Evolutionary conservation across 768 basidiomycete genomes (phyloP), one percentile per base, ranked within the genome.

Genomic region (Russula sp.): DNA sequence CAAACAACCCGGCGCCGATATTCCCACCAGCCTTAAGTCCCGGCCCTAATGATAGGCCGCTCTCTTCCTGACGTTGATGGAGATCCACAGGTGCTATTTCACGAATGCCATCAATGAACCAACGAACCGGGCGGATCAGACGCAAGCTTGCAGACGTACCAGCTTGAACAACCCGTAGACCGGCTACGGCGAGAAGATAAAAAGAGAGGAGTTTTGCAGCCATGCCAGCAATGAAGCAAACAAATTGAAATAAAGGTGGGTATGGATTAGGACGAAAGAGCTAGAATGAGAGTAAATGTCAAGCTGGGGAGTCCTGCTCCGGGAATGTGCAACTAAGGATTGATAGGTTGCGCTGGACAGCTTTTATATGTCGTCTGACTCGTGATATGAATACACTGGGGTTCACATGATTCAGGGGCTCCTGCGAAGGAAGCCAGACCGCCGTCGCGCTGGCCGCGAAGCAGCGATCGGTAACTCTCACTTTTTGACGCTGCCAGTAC

Each of bases 291-390:
- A n/a, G n/a, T n/a, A n/a, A n/a, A n/a, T n/a, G n/a, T n/a, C n/a
- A n/a, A n/a, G n/a, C 54, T 61, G 18, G 38, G n/a, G 64, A 51
- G 53, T 28, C 64, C 64, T 51, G 64, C 64, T 42, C 59, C 32
- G 38, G 30, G 48, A 60, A 56, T 16, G 53, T 44, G 42, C 10
- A 28, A 57, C 42, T 49, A 13, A 24, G 13, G 55, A 32, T 26
- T 11, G 14, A 26, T 30, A 22, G 18, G 46, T 50, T 54, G 26
- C 32, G 28, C 9, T 13, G 44, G 11, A 20, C 18, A 24, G 18
- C 9, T 7, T 40, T 60, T 61, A 50, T 56, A 57, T 61, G n/a
- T n/a, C 24, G 2, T 24, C 9, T 14, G 4, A 13, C 26, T 52
- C n/a, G n/a, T n/a, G n/a, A n/a, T n/a, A n/a, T n/a, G n/a, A n/a